phyloP scores from a whole-genome alignment of 352 stramenopile species.

The Pythium myriotylum region DNA sequence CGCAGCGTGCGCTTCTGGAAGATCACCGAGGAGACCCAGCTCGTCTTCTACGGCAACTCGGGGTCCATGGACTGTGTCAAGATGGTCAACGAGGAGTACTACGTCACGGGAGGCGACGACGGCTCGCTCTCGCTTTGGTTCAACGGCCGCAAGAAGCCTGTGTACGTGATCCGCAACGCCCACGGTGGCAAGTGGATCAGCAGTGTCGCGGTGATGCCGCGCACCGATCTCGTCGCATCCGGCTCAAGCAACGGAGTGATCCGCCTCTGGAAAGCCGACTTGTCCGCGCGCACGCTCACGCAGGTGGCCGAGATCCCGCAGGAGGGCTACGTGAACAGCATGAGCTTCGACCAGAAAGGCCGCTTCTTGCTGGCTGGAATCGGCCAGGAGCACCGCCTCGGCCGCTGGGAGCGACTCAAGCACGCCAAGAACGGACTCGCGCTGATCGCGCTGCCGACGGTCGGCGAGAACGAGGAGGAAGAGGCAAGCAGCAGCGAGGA shows the following conservation, averaged over 20 bases:
- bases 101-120: conserved; percentile 91
- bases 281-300: conserved; percentile 64
- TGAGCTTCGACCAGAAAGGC: conserved; percentile 78
- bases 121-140: conserved; percentile 92
- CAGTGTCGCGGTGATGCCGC: conserved; percentile 86
- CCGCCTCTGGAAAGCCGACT: conserved; percentile 89
- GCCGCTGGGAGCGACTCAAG: conserved; percentile 90
- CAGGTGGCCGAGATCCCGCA: conserved; percentile 77
- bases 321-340: conserved; percentile 68
- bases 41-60: conserved; percentile 92
- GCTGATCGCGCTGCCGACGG: conserved; percentile 82
- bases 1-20: conserved; percentile 95
- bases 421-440: conserved; percentile 89
- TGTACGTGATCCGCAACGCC: conserved; percentile 77
- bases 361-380: conserved; percentile 90
- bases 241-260: conserved; percentile 92
- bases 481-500: conserved; percentile 23
- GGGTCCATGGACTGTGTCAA: conserved; percentile 91
- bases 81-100: conserved; percentile 93
- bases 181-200: conserved; percentile 93
- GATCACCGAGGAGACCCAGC: conserved; percentile 94
- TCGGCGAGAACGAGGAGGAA: conserved; percentile 39
- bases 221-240: conserved; percentile 90
- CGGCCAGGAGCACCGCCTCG: conserved; percentile 92
- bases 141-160: conserved; percentile 93